Conservation (phyloP, 257 asterid genomes). For the Fraxinus americana region DNA sequence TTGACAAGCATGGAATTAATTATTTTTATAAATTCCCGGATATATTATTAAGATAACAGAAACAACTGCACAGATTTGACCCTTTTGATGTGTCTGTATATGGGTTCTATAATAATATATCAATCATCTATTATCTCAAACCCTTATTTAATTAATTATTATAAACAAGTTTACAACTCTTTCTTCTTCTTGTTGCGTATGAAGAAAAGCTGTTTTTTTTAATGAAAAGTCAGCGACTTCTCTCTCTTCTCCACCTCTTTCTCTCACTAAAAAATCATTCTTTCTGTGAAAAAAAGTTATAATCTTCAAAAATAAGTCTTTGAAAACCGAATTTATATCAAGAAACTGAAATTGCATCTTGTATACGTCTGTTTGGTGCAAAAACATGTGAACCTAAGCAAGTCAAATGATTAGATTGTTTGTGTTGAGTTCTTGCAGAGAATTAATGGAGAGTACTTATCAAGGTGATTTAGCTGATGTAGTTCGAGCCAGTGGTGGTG, state of each 20-base stretch:
- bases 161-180: neutral
- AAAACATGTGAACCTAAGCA: constrained; percentile 19
- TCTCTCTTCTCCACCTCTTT: constrained; percentile 7
- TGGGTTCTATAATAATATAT: neutral
- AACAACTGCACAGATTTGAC: constrained; percentile 29
- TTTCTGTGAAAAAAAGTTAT: neutral
- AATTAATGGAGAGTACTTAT: constrained; percentile 35
- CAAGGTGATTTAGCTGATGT: constrained; percentile 56
- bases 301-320: neutral
- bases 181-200: constrained; percentile 27
- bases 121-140: constrained; percentile 10
- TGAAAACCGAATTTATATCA: constrained; percentile 2
- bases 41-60: constrained; percentile 14
- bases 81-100: neutral
- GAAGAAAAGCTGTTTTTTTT: constrained; percentile 24
- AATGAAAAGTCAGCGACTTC: constrained; percentile 40
- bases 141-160: constrained; percentile 22
- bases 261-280: neutral
- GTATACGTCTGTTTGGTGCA: constrained; percentile 29
- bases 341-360: constrained; percentile 1
- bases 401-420: constrained; percentile 4
- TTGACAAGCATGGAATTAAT: no score
- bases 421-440: constrained; percentile 5
- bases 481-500: constrained; percentile 36
- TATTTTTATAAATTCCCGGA: no score